Base-by-base conservation (phyloP, 345 rosid genomes). In the Gossypium thurberi region DNA sequence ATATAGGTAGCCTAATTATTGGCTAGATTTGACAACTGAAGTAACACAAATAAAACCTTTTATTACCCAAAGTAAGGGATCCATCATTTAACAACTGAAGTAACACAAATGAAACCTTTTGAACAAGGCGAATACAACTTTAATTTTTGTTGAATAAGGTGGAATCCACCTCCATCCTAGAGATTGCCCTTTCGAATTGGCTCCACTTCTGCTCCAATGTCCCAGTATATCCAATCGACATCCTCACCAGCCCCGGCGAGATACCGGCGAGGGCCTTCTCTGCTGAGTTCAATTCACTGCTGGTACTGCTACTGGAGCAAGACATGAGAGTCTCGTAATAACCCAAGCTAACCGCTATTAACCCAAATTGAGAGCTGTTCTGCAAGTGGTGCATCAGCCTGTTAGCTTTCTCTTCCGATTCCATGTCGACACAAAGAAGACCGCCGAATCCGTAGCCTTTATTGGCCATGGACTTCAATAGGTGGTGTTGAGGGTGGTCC, bases 341-440 rank as follows among this genome's bases (percentile, higher is more conserved):
- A 25, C 99, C 99, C 83, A 96, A 67, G 82, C 99, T 95, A 18
- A 95, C 99, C 0, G 99, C 99, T 90, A 95, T 95, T 81, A 95
- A 87, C 62, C 96, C 99, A 9, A 95, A 95, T 56, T 90, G 97
- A 0, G 92, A 80, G 48, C 55, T 73, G 73, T 95, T 95, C 70
- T 95, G 99, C 67, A 93, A 72, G 74, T 83, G 87, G 76, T 84
- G 44, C 99, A 95, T 93, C 70, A 95, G 75, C 79, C 80, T 69
- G 81, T 87, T 88, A 10, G 98, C 99, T 73, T 70, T 84, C 50
- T 95, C 99, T 79, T 91, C 98, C 0, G 97, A 87, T 79, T 76
- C 91, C 93, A 95, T 87, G 84, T 95, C 98, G 0, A 92, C 37
- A 44, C 96, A 87, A 63, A 95, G 47, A 66, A 95, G 72, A n/a